Percentiles rank a stretch among this genome's conserved stretches.
Evolutionary conservation across 1,139 yeast genomes (phyloP).

Genomic region (Lodderomyces pseudojiufengensis): DNA sequence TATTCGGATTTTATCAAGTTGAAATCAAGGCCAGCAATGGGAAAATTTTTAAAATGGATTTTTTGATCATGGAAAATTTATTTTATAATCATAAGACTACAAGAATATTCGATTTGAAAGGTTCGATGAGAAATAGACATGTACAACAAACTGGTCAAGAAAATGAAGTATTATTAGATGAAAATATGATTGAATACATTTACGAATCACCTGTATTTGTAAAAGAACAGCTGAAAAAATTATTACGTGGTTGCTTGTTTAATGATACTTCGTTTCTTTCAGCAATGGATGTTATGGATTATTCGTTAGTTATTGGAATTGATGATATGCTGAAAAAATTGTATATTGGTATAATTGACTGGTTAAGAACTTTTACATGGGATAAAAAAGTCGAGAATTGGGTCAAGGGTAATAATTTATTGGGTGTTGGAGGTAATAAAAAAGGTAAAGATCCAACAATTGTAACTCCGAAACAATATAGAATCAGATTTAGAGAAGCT

Average conservation of each 20-base stretch:
- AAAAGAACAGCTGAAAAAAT: conserved; percentile 83
- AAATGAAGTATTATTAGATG: conserved; percentile 91
- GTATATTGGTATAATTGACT: conserved; percentile 93
- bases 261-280: conserved; percentile 92
- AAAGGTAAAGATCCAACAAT: conserved; percentile 95
- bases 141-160: conserved; percentile 95
- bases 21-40: conserved; percentile 76
- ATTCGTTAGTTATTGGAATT: conserved; percentile 90
- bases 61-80: conserved; percentile 91
- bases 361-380: conserved; percentile 96
- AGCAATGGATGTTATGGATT: conserved; percentile 99
- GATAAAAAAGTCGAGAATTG: conserved; percentile 97
- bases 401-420: conserved; percentile 91
- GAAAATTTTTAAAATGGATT: conserved; percentile 79
- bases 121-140: conserved; percentile 96
- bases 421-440: conserved; percentile 54
- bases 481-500: conserved; percentile 91
- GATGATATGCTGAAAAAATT: conserved; percentile 58
- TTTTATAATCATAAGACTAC: conserved; percentile 82
- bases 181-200: conserved; percentile 96
- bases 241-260: conserved; percentile 84
- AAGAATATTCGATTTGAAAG: conserved; percentile 91
- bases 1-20: conserved; percentile 93
- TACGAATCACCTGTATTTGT: conserved; percentile 95
- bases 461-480: conserved; percentile 92